phyloP scores from a whole-genome alignment of 75 land plant species.

The Pinus taeda region DNA sequence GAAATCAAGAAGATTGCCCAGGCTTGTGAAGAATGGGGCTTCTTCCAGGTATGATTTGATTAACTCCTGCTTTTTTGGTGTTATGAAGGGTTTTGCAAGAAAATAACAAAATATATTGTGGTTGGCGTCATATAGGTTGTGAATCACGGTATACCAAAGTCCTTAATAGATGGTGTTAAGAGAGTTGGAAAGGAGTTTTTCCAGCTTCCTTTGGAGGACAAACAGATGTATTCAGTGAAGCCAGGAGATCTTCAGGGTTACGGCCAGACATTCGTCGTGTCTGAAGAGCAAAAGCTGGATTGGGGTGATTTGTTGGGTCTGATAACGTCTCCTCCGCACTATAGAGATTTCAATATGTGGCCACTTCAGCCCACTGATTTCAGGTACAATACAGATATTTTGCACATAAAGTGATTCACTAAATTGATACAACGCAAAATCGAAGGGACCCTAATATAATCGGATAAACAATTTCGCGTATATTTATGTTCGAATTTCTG shows the following conservation, averaged over 20 bases:
- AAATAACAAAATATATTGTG: not conserved
- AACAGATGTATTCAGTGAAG: slow-evolving; percentile 22
- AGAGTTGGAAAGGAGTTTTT: slow-evolving; percentile 31
- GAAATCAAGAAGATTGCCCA: slow-evolving; percentile 14
- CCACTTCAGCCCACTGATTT: not conserved
- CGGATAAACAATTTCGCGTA: too few relatives aligned
- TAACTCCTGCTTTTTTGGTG: too few relatives aligned
- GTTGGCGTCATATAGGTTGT: slow-evolving; percentile 10
- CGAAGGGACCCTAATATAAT: too few relatives aligned
- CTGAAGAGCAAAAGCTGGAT: not conserved
- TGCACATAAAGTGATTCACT: too few relatives aligned
- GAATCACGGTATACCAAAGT: slow-evolving; percentile 12
- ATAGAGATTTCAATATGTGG: not conserved
- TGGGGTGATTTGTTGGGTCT: slow-evolving; percentile 3
- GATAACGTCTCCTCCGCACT: not conserved
- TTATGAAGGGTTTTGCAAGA: too few relatives aligned
- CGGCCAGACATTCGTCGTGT: slow-evolving; percentile 26
- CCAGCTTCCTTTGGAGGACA: slow-evolving; percentile 43
- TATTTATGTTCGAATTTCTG: too few relatives aligned
- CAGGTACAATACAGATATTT: not conserved
- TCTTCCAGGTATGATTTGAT: slow-evolving; percentile 36
- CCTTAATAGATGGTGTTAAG: slow-evolving; percentile 12
- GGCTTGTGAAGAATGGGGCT: slow-evolving; percentile 54
- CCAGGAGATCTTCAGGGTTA: slow-evolving; percentile 32
- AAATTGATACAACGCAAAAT: too few relatives aligned